These are phyloP conservation scores for Saccharomyces uvarum DNA, from an alignment of 1,139 yeast species.

Conservation along the genomic window DNA sequence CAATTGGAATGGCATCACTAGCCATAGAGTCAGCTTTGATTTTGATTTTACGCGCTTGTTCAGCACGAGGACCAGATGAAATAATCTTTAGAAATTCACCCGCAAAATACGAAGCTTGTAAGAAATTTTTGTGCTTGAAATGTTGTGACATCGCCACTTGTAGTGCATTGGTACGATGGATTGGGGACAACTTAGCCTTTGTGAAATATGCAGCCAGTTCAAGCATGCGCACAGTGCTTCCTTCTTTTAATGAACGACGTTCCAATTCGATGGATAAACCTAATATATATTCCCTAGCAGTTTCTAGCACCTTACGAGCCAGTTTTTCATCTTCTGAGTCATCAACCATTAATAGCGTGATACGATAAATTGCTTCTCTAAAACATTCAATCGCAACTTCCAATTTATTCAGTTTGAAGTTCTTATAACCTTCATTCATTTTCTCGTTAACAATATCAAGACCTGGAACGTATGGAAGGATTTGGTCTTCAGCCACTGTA, in stretches of 20 bases:
- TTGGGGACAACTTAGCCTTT: conserved; percentile 68
- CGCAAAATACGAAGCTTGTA: conserved; percentile 88
- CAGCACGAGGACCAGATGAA: conserved; percentile 72
- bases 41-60: conserved; percentile 79
- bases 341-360: conserved; percentile 64
- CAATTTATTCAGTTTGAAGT: conserved; percentile 75
- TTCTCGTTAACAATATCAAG: conserved; percentile 56
- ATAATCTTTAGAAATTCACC: conserved; percentile 65
- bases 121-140: conserved; percentile 78
- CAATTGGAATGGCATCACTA: conserved; percentile 80
- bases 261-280: conserved; percentile 85
- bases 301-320: conserved; percentile 60
- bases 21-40: conserved; percentile 72
- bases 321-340: conserved; percentile 68
- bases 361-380: conserved; percentile 70
- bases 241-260: conserved; percentile 70
- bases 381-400: conserved; percentile 72
- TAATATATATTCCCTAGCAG: conserved; percentile 83
- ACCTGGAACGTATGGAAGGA: conserved; percentile 69
- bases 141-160: conserved; percentile 94
- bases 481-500: conserved; percentile 43
- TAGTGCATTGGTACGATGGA: conserved; percentile 79
- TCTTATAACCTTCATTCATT: conserved; percentile 70
- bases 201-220: conserved; percentile 96
- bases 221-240: conserved; percentile 72